These are phyloP conservation scores for Loxodes magnus DNA, from an alignment of 73 alveolate species.

Conservation along the genomic window DNA sequence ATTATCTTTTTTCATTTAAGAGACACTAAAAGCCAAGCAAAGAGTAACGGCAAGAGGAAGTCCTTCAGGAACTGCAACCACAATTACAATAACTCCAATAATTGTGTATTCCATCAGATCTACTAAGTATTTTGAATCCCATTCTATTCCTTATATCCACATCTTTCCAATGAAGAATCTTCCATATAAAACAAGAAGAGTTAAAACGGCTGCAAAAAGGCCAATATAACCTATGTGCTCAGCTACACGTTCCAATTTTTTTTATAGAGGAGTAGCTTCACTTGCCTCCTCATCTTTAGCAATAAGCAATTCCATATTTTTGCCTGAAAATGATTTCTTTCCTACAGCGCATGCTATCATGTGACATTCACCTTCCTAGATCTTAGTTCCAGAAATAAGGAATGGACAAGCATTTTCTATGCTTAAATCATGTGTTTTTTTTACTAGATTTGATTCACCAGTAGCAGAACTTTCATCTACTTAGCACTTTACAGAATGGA, in stretches of 20 bases:
- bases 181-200: slow-evolving; percentile 52
- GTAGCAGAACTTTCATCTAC: slow-evolving; percentile 86
- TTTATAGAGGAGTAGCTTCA: slow-evolving; percentile 86
- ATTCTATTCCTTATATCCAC: slow-evolving; percentile 2
- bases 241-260: slow-evolving; percentile 83
- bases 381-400: slow-evolving; percentile 68
- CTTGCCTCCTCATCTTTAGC: slow-evolving; percentile 37
- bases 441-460: slow-evolving; percentile 82
- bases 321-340: slow-evolving; percentile 58
- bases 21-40: slow-evolving; percentile 87
- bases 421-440: slow-evolving; percentile 50
- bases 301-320: slow-evolving; percentile 43
- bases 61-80: slow-evolving; percentile 98
- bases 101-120: slow-evolving; percentile 54
- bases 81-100: slow-evolving; percentile 76
- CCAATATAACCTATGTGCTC: slow-evolving; percentile 89
- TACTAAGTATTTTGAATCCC: slow-evolving; percentile 13
- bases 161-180: slow-evolving; percentile 57
- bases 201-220: slow-evolving; percentile 64
- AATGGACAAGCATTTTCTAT: slow-evolving; percentile 62
- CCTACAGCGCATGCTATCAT: slow-evolving; percentile 91
- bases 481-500: slow-evolving; percentile 59
- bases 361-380: slow-evolving; percentile 76
- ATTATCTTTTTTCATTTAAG: slow-evolving; percentile 81
- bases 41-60: slow-evolving; percentile 97